Evolutionary conservation across 495 filamentous ascomycete genomes (phyloP).

Genomic region (Pseudevernia furfuracea): DNA sequence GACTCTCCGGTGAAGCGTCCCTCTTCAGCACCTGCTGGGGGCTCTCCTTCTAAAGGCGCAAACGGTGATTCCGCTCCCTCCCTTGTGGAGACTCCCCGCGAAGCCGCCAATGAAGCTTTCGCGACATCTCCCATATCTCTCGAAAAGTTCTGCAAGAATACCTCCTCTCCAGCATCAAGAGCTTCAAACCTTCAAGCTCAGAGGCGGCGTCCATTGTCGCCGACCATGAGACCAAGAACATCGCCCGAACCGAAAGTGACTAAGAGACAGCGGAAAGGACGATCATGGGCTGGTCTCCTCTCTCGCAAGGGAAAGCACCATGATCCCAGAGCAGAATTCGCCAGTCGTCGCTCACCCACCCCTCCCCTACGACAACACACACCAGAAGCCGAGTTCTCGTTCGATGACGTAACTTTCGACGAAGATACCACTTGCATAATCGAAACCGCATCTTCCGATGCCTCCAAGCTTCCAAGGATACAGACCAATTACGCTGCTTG

Average conservation of each 20-base stretch:
- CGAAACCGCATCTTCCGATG: constrained; percentile 37
- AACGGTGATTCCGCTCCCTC: not conserved
- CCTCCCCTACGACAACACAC: constrained; percentile 31
- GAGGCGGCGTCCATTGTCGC: constrained; percentile 2
- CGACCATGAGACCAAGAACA: constrained; percentile 22
- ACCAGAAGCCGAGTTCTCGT: constrained; percentile 28
- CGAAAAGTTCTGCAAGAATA: not conserved
- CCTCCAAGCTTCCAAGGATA: constrained; percentile 26
- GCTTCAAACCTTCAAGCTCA: constrained; percentile 1
- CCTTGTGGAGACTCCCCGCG: not conserved
- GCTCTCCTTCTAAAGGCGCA: not conserved
- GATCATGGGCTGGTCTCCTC: constrained; percentile 59
- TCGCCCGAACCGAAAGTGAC: constrained; percentile 44
- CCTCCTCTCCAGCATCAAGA: not conserved
- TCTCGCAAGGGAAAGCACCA: constrained; percentile 55
- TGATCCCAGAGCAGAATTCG: constrained; percentile 32
- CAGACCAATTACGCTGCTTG: constrained; percentile 36
- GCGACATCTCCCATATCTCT: not conserved
- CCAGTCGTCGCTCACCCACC: constrained; percentile 30
- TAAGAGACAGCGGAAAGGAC: constrained; percentile 72
- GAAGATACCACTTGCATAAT: constrained; percentile 47
- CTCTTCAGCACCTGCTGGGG: constrained; percentile 10
- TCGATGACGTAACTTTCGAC: constrained; percentile 45
- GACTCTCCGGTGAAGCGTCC: constrained; percentile 6
- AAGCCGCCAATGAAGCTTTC: not conserved